These are phyloP conservation scores for Trypanosoma mega DNA, from an alignment of 208 protist species.

Conservation along the genomic window DNA sequence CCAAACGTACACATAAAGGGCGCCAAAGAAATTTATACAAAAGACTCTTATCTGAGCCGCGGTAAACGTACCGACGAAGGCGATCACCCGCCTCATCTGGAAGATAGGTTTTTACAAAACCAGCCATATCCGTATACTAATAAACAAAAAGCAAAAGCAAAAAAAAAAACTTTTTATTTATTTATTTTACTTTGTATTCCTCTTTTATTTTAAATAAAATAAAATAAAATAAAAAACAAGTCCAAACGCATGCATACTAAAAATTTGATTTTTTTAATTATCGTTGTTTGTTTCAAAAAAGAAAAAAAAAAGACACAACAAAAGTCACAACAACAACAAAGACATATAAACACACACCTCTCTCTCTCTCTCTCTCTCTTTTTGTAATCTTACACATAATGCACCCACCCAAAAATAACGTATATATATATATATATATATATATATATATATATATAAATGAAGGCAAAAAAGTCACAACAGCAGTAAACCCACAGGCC, in stretches of 20 bases:
- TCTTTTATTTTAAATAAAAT: no score
- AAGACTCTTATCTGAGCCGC: slow-evolving; percentile 70
- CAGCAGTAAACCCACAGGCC: no score
- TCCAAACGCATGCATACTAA: no score
- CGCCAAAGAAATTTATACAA: slow-evolving; percentile 78
- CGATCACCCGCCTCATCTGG: slow-evolving; percentile 38
- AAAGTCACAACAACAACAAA: slow-evolving; percentile 18
- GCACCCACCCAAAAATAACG: no score
- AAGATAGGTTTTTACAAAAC: slow-evolving; percentile 37
- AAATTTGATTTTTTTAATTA: slow-evolving; percentile 13
- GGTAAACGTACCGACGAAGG: slow-evolving; percentile 60
- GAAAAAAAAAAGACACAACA: background rate
- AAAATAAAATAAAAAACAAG: no score
- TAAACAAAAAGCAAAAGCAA: slow-evolving; percentile 8
- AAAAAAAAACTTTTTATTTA: slow-evolving; percentile 1
- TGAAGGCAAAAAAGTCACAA: no score
- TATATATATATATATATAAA: slow-evolving; percentile 7
- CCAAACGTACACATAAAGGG: slow-evolving; percentile 43
- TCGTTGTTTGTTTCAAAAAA: slow-evolving; percentile 1
- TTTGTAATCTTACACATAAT: no score
- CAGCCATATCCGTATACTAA: background rate
- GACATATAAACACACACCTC: slow-evolving; percentile 18
- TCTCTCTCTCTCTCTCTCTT: no score
- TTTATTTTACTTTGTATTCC: no score
- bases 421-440: background rate